Conservation (phyloP, 129 eudicot genomes). For the Kitagawia praeruptora region DNA sequence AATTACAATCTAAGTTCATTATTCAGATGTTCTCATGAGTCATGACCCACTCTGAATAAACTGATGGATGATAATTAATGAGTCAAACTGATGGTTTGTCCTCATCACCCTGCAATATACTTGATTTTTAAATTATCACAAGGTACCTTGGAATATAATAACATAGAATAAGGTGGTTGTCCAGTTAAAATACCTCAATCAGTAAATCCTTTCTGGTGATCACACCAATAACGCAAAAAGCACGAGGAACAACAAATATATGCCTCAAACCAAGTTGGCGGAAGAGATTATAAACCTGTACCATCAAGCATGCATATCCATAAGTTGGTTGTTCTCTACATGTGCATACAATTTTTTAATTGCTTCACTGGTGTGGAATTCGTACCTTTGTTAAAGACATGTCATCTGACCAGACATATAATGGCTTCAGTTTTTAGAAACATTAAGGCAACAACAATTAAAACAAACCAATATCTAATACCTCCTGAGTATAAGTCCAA, state of each 20-base stretch:
- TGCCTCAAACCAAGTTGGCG: constrained; percentile 93
- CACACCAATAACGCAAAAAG: constrained; percentile 93
- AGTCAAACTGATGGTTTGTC: too few species aligned
- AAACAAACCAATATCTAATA: constrained; percentile 15
- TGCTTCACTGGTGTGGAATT: background rate
- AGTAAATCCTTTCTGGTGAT: constrained; percentile 89
- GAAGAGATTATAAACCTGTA: constrained; percentile 90
- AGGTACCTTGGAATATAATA: background rate
- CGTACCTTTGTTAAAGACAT: constrained; percentile 92
- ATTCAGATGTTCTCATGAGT: too few species aligned
- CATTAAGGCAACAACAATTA: constrained; percentile 11
- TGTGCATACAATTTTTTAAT: background rate
- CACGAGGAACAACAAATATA: constrained; percentile 92
- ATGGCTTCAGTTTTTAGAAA: background rate
- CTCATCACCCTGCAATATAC: constrained; percentile 56
- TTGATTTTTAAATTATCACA: constrained; percentile 2
- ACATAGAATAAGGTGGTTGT: background rate
- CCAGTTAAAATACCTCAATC: constrained; percentile 61
- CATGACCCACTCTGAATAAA: too few species aligned
- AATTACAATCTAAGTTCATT: too few species aligned
- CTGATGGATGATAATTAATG: too few species aligned
- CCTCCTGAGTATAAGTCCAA: constrained; percentile 89
- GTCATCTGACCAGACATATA: constrained; percentile 22
- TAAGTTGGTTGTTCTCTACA: background rate
- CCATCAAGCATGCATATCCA: constrained; percentile 11